Conservation (phyloP, 805 yeast species). For the Teunomyces panamensis region DNA sequence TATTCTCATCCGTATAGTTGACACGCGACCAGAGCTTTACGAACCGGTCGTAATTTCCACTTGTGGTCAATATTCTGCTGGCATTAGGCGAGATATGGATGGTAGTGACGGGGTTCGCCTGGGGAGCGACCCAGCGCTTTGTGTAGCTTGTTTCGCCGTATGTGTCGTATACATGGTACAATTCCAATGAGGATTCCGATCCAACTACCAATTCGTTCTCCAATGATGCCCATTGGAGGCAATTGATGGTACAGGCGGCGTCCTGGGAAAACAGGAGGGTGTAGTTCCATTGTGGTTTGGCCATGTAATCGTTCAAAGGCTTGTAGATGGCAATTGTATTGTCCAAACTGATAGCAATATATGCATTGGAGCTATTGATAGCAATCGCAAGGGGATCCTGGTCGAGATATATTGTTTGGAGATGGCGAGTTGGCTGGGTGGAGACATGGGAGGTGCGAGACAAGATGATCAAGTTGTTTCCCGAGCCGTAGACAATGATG, state of each 20-base stretch:
- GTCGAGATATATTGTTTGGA: slow-evolving; percentile 77
- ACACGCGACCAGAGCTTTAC: slow-evolving; percentile 79
- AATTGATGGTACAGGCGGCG: slow-evolving; percentile 29
- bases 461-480: slow-evolving; percentile 69
- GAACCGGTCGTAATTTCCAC: slow-evolving; percentile 59
- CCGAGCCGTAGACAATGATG: slow-evolving; percentile 76
- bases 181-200: slow-evolving; percentile 44
- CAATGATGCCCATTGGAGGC: slow-evolving; percentile 52
- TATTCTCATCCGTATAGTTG: slow-evolving; percentile 54
- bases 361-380: slow-evolving; percentile 59
- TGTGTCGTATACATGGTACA: slow-evolving; percentile 52
- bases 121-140: slow-evolving; percentile 46
- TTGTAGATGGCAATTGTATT: slow-evolving; percentile 46
- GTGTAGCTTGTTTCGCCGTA: slow-evolving; percentile 39
- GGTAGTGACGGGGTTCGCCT: slow-evolving; percentile 59
- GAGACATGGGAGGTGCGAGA: not conserved
- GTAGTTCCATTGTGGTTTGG: slow-evolving; percentile 45
- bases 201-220: slow-evolving; percentile 63
- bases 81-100: slow-evolving; percentile 67
- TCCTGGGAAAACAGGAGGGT: slow-evolving; percentile 5
- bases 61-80: slow-evolving; percentile 56
- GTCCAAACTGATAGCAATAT: slow-evolving; percentile 50
- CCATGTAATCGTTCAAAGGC: slow-evolving; percentile 53
- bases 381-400: slow-evolving; percentile 65
- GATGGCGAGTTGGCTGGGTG: slow-evolving; percentile 22